Base-by-base conservation (phyloP, 768 basidiomycete genomes). In the Russula sp. region DNA sequence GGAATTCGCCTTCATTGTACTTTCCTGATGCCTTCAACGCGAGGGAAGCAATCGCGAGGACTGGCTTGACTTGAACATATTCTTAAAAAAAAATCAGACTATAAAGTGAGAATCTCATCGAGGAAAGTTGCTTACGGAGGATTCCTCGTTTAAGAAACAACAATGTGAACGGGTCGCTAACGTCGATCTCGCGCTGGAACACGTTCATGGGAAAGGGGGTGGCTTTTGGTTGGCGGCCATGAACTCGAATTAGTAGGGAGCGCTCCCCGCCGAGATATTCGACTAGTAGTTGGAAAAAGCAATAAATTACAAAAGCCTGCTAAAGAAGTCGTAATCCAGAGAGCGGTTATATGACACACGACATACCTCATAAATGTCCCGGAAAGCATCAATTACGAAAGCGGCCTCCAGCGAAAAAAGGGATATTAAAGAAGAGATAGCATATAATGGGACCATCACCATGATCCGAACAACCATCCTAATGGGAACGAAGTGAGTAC, bases 401-500 rank as follows among this genome's bases (percentile, higher is more conserved):
- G 97, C 97, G 2, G 90, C 93, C 72, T 96, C 90, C 60, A 98
- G 79, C 0, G 94, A 97, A 77, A 94, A 92, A 46, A 99, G 79
- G 0, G 96, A 93, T 66, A 98, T 93, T 69, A 98, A 79, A 4
- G 93, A 94, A 0, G 97, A 83, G 32, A 98, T 79, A 1, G 86
- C 93, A 73, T 99, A 98, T 32, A 98, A 78, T 0, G 96, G 96
- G 6, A 92, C 92, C 94, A 98, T 98, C 69, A 98, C 67, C 90
- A 98, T 94, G 72, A 98, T 97, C 53, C 97, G 84, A 50, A 97
- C 82, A 55, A 96, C 94, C 83, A 92, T 90, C 67, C 96, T 90
- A 63, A 14, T 44, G 71, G 6, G 50, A 62, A 50, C n/a, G 20
- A 44, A 50, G 13, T 61, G 24, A 57, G 55, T 53, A 67, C 32